phyloP scores from a whole-genome alignment of 331 rosid species.

The Rosa hybrid region DNA sequence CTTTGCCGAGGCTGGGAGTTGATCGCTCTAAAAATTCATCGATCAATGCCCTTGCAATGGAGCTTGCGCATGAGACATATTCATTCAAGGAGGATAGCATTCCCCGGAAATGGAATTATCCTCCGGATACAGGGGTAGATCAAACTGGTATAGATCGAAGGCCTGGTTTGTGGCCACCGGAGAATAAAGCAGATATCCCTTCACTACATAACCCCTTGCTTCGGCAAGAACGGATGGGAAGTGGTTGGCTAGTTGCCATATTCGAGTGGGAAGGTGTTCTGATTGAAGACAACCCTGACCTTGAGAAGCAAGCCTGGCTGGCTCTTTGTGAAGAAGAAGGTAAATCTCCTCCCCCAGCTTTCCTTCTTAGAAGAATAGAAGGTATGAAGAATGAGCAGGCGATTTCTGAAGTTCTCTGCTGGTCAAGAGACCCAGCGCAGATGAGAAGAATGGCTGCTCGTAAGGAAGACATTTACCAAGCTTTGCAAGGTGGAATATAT shows the following conservation, averaged over 20 bases:
- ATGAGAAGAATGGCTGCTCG: conserved; percentile 76
- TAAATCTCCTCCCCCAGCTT: conserved; percentile 76
- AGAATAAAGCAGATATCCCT: conserved; percentile 78
- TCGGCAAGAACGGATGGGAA: conserved; percentile 94
- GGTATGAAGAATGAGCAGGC: conserved; percentile 99
- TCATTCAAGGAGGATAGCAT: conserved; percentile 69
- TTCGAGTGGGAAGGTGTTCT: conserved; percentile 98
- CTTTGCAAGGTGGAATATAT: conserved; percentile 84
- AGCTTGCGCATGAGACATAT: conserved; percentile 72
- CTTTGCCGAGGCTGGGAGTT: conserved; percentile 41
- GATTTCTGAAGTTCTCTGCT: conserved; percentile 88
- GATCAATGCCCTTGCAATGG: conserved; percentile 69
- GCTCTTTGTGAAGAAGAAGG: conserved; percentile 87
- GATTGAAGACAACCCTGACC: conserved; percentile 75
- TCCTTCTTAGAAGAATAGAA: conserved; percentile 73
- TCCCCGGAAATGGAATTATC: conserved; percentile 54
- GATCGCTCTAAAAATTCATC: conserved; percentile 34
- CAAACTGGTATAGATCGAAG: conserved; percentile 52
- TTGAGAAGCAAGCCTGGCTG: conserved; percentile 88
- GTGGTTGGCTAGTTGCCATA: conserved; percentile 95
- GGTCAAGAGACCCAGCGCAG: conserved; percentile 83
- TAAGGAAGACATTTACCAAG: conserved; percentile 81
- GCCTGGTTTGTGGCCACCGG: conserved; percentile 89
- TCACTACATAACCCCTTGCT: conserved; percentile 83
- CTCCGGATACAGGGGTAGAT: conserved; percentile 57